These are phyloP conservation scores for Draba incana DNA, from an alignment of 345 rosid species.

Conservation along the genomic window DNA sequence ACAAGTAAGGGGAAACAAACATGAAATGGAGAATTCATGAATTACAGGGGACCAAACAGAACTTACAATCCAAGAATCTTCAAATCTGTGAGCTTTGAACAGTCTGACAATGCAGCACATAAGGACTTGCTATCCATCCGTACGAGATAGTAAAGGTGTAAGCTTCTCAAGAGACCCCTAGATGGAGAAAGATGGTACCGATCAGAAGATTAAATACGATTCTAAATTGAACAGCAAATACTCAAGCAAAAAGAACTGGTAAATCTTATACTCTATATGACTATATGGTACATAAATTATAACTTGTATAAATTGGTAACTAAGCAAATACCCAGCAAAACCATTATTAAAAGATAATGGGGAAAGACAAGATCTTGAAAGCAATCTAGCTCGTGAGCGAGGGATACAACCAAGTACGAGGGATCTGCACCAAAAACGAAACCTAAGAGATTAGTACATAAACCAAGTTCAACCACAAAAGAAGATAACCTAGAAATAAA, in stretches of 20 bases:
- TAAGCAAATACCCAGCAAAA: constrained; percentile 38
- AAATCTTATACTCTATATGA: constrained; percentile 2
- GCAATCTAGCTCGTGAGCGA: constrained; percentile 51
- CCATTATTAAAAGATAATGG: constrained; percentile 50
- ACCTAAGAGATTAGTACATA: constrained; percentile 17
- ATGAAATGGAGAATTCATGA: constrained; percentile 23
- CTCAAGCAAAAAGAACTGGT: constrained; percentile 5
- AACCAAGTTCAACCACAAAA: constrained; percentile 13
- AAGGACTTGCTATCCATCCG: constrained; percentile 61
- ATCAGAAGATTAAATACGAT: constrained; percentile 9
- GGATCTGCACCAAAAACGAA: constrained; percentile 53
- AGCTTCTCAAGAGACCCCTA: constrained; percentile 72
- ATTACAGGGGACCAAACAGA: constrained; percentile 17
- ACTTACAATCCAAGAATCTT: constrained; percentile 92
- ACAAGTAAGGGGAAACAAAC: constrained; percentile 7
- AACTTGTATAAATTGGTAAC: constrained; percentile 12
- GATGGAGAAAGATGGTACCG: constrained; percentile 30
- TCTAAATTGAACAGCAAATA: not conserved
- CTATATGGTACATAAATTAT: not conserved
- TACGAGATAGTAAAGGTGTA: constrained; percentile 77
- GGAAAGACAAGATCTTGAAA: constrained; percentile 74
- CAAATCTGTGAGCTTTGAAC: constrained; percentile 73
- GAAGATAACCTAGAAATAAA: not conserved
- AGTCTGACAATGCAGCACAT: constrained; percentile 63
- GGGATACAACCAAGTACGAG: constrained; percentile 78